These are phyloP conservation scores for Pythium utonaiense DNA, from an alignment of 352 stramenopile species.

Conservation along the genomic window DNA sequence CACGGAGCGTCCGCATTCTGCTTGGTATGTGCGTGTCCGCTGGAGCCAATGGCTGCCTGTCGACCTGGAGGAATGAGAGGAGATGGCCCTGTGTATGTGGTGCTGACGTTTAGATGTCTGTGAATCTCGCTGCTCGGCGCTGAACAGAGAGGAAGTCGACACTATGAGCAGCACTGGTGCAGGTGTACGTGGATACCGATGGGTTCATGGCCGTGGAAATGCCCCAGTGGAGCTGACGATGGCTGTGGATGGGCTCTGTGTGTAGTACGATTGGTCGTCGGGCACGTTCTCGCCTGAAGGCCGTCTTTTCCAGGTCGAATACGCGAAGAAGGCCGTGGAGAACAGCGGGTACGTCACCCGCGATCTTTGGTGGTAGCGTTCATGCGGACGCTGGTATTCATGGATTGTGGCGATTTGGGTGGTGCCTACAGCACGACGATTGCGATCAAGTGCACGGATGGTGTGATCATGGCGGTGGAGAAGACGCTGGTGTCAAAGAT, in stretches of 20 bases:
- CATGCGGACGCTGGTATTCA: not conserved
- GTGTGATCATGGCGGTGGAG: slow-evolving; percentile 96
- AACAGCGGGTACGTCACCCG: slow-evolving; percentile 81
- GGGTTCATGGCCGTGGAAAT: not conserved
- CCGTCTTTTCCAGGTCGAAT: slow-evolving; percentile 99
- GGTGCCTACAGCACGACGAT: slow-evolving; percentile 86
- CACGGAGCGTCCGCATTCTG: not conserved
- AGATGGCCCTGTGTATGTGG: not conserved
- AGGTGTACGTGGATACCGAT: slow-evolving; percentile 34
- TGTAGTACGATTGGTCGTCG: slow-evolving; percentile 81
- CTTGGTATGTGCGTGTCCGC: not conserved
- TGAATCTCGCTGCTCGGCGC: not conserved
- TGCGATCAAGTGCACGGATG: slow-evolving; percentile 97
- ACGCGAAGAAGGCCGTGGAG: slow-evolving; percentile 97
- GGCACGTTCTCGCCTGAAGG: slow-evolving; percentile 97
- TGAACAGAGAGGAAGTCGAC: slow-evolving; percentile 12
- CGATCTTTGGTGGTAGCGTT: not conserved
- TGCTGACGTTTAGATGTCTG: slow-evolving; percentile 2
- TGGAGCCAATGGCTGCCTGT: not conserved
- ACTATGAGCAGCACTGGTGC: slow-evolving; percentile 84
- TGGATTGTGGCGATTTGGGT: not conserved
- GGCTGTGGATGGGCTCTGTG: not conserved
- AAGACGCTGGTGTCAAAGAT: slow-evolving; percentile 95
- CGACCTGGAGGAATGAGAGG: not conserved
- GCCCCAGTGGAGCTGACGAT: not conserved